phyloP scores from a whole-genome alignment of 1,139 yeast species.

The Entelexis sorbosivorans region DNA sequence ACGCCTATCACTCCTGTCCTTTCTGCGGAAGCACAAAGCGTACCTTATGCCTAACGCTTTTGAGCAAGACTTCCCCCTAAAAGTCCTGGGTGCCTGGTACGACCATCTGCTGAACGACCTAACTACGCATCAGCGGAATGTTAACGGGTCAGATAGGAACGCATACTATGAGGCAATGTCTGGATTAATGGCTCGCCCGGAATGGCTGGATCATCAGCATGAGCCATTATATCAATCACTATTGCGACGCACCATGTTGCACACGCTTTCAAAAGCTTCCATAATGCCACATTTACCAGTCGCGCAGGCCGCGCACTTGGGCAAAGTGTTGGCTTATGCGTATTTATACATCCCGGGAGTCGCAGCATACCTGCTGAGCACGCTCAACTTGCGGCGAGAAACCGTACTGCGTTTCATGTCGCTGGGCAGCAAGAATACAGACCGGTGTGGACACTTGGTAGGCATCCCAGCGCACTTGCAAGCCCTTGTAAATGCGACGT shows the following conservation, averaged over 20 bases:
- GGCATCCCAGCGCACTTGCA: slow-evolving; percentile 31
- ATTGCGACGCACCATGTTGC: slow-evolving; percentile 46
- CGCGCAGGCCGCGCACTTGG: slow-evolving; percentile 61
- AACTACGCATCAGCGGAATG: slow-evolving; percentile 28
- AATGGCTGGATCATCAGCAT: slow-evolving; percentile 39
- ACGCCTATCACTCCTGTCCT: slow-evolving; percentile 56
- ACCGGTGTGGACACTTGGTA: slow-evolving; percentile 33
- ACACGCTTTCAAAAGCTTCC: slow-evolving; percentile 43
- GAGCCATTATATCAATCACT: slow-evolving; percentile 22
- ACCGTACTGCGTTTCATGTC: background rate
- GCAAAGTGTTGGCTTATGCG: slow-evolving; percentile 62
- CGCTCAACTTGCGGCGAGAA: slow-evolving; percentile 29
- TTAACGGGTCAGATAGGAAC: slow-evolving; percentile 46
- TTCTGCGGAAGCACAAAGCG: slow-evolving; percentile 37
- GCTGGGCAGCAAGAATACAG: background rate
- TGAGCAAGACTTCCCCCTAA: slow-evolving; percentile 24
- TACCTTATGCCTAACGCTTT: slow-evolving; percentile 23
- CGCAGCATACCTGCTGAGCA: slow-evolving; percentile 49
- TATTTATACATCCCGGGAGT: slow-evolving; percentile 53
- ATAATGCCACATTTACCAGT: slow-evolving; percentile 45
- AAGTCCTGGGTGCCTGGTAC: slow-evolving; percentile 58
- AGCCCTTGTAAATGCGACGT: background rate
- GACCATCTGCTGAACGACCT: slow-evolving; percentile 40
- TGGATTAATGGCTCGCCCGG: slow-evolving; percentile 49
- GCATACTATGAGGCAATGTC: slow-evolving; percentile 69